Percentiles rank a stretch among this genome's conserved stretches.
Conservation (phyloP, 169 alveolate genomes). For the Nephromyces sp. region DNA sequence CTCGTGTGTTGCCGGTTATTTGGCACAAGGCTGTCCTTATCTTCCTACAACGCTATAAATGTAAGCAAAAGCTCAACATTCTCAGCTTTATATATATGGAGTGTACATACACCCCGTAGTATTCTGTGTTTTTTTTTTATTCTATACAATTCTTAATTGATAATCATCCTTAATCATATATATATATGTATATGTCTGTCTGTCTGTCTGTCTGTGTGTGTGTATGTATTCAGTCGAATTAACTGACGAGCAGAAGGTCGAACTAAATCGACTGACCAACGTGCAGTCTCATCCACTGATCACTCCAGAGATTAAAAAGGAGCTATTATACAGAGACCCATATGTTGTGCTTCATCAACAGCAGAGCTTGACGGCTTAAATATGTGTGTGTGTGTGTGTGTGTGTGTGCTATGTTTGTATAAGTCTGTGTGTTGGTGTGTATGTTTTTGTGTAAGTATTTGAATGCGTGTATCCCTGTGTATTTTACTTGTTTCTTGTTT, state of each 20-base stretch:
- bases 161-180: background rate
- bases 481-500: too few relatives aligned
- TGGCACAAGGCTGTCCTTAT: constrained; percentile 79
- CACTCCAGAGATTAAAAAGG: background rate
- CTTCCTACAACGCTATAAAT: constrained; percentile 56
- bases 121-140: background rate
- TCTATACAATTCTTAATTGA: background rate
- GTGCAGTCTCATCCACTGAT: background rate
- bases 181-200: background rate
- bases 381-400: too few relatives aligned
- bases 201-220: too few relatives aligned
- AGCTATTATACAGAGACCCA: background rate
- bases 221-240: background rate
- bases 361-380: too few relatives aligned
- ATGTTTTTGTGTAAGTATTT: too few relatives aligned
- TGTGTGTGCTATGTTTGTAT: too few relatives aligned
- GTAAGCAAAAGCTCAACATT: constrained; percentile 7
- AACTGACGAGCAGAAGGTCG: background rate
- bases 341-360: background rate
- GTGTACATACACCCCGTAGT: background rate
- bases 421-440: too few relatives aligned
- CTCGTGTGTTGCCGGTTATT: constrained; percentile 66
- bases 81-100: background rate
- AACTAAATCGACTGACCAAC: background rate
- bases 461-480: too few relatives aligned